These are phyloP conservation scores for Fraxinus greggii DNA, from an alignment of 305 asterid genomes.

Conservation along the genomic window DNA sequence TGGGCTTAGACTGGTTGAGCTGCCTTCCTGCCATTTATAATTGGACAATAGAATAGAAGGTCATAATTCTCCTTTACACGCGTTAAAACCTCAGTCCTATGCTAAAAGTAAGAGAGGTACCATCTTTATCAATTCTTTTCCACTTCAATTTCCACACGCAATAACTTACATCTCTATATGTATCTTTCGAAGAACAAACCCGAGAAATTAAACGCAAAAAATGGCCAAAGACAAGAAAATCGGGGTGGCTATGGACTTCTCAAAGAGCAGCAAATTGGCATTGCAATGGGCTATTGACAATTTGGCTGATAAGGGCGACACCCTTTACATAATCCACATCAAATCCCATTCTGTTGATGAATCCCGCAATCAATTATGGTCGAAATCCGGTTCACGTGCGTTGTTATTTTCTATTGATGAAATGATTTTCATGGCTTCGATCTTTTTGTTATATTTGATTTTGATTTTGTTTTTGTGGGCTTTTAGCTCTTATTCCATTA, in stretches of 20 bases:
- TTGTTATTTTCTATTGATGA: background rate
- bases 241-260: conserved; percentile 79
- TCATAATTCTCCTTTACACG: background rate
- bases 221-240: conserved; percentile 52
- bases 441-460: background rate
- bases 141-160: background rate
- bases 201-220: background rate
- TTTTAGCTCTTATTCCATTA: conserved; percentile 67
- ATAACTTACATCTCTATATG: background rate
- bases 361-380: conserved; percentile 56
- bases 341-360: conserved; percentile 42
- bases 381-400: conserved; percentile 81
- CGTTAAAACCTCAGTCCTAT: background rate
- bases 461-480: background rate
- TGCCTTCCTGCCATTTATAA: no score
- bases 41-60: background rate
- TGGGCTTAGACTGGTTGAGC: no score
- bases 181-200: background rate
- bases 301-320: conserved; percentile 79
- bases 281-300: conserved; percentile 82
- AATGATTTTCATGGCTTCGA: background rate
- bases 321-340: conserved; percentile 59
- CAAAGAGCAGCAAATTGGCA: conserved; percentile 83
- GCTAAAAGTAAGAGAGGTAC: background rate
- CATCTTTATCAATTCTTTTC: background rate